Base-by-base conservation (phyloP, 2,329 filamentous ascomycete species). In the Arthrinium phaeospermum region DNA sequence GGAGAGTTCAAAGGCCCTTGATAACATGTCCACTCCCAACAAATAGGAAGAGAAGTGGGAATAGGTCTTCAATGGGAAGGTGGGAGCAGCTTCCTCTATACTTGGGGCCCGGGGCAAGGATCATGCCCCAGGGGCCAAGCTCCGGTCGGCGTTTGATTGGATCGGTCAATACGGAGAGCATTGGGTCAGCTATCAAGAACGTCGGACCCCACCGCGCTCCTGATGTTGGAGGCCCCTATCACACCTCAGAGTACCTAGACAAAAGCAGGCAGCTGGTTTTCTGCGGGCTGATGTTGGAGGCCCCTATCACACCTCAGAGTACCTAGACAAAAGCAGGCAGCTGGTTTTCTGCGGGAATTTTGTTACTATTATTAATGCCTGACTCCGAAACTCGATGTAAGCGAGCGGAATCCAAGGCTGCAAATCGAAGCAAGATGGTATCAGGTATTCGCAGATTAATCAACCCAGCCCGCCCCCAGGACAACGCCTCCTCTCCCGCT, bases 161-260 rank as follows among this genome's bases (percentile, higher is more conserved):
- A 37, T 30, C 27, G 30, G 19, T 19, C 30, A 22, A 61, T 10
- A 16, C 10, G 7, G 27, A 30, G 27, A 30, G 27, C 2, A 30
- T 30, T 30, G 27, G 53, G 30, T 37, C 53, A 61, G 53, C 53
- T 61, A 61, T 61, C 53, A 3, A 22, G 22, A 37, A 61, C 53
- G 34, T 37, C 53, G 53, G 53, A 37, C 16, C 53, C 53, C 53
- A 61, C 53, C 53, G 30, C 53, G 53, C 53, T 61, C 30, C 30
- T 34, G 19, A 47, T 19, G 16, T 22, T 47, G 45, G 45, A 16
- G 6, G 45, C 45, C 45, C 45, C 46, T 49, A 49, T 49, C 46
- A 27, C 49, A 61, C 34, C 53, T 30, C 8, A 10, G 3, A 37
- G n/a, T n/a, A n/a, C n/a, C 30, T 61, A 16, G 16, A 34, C 16